Evolutionary conservation across 768 basidiomycete genomes (phyloP), one percentile per base, ranked within the genome.

Genomic region (Leccinum barrowsii): DNA sequence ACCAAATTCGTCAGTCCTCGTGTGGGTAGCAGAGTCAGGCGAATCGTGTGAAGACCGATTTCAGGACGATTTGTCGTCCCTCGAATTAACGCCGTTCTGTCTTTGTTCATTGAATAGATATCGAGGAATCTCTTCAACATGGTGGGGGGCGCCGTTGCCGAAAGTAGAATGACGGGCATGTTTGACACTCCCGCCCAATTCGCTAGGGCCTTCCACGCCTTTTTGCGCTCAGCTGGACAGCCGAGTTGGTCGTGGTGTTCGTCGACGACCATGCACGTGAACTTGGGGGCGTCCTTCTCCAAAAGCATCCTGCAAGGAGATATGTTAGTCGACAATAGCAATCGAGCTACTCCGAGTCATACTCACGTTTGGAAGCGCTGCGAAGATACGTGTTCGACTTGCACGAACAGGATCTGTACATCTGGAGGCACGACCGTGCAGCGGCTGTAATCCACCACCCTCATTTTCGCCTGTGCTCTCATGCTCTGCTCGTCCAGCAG

Each of bases 191-290:
- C n/a, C 1, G n/a, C 35, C 2, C 6, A 12, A 11, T 22, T 21
- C 0, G 58, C 40, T 3, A 59, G 54, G 15, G 0, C 5, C 2
- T 10, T 37, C 61, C 61, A 62, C 0, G 47, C 40, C 2, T 26
- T 24, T 19, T 4, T 21, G 24, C 51, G 2, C 7, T 59, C 48
- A 2, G 7, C 7, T 1, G 51, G 61, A 10, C 61, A 62, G 11
- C 17, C 21, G 1, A 59, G 47, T 11, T 37, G 58, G n/a, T 62
- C 58, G 6, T 62, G 61, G 24, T 56, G 52, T 24, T 62, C 55
- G 11, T 62, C 54, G 0, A 62, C n/a, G 7, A 62, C 35, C 1
- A 62, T 2, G 3, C 19, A 19, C 0, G 34, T 49, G 24, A 62
- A 62, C 19, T 22, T 59, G 0, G 58, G 54, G n/a, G 17, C 5